phyloP scores from a whole-genome alignment of 768 basidiomycete species.

The Mycena maculata region DNA sequence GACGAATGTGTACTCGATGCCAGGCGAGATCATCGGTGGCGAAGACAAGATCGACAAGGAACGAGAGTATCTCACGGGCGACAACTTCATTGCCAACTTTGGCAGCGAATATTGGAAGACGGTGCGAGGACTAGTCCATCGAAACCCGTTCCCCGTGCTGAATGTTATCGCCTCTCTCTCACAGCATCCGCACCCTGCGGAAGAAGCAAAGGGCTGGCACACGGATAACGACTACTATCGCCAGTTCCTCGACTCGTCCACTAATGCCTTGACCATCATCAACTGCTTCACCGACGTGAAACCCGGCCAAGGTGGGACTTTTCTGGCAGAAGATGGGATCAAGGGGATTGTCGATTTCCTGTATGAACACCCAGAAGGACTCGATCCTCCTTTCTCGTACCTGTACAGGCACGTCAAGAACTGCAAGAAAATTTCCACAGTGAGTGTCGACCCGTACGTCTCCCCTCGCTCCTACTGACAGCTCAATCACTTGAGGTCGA shows the following conservation, averaged over 20 bases:
- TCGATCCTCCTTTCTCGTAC: constrained; percentile 30
- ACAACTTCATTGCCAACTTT: constrained; percentile 32
- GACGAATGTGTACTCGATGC: constrained; percentile 17
- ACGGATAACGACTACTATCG: constrained; percentile 31
- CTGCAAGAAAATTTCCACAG: constrained; percentile 26
- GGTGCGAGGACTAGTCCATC: constrained; percentile 12
- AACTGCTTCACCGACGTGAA: constrained; percentile 31
- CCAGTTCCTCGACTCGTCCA: constrained; percentile 29
- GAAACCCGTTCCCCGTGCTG: constrained; percentile 13
- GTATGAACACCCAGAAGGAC: constrained; percentile 28
- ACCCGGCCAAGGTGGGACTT: constrained; percentile 29
- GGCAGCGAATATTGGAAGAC: constrained; percentile 30
- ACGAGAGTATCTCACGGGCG: constrained; percentile 28
- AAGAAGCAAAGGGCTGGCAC: constrained; percentile 29
- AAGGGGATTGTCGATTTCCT: constrained; percentile 29
- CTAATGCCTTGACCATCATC: constrained; percentile 27
- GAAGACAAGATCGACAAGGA: constrained; percentile 32
- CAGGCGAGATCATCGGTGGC: constrained; percentile 28
- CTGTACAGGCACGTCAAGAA: constrained; percentile 23
- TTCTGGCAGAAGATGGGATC: constrained; percentile 30
- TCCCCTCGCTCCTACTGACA: constrained; percentile 10
- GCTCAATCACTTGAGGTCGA: constrained; percentile 24
- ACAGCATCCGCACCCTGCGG: constrained; percentile 22
- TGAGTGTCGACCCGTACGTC: constrained; percentile 15
- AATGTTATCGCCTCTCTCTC: constrained; percentile 15